Percentiles rank a stretch among this genome's conserved stretches.
Conservation (phyloP, 345 rosid genomes). For the Cochlearia excelsa region DNA sequence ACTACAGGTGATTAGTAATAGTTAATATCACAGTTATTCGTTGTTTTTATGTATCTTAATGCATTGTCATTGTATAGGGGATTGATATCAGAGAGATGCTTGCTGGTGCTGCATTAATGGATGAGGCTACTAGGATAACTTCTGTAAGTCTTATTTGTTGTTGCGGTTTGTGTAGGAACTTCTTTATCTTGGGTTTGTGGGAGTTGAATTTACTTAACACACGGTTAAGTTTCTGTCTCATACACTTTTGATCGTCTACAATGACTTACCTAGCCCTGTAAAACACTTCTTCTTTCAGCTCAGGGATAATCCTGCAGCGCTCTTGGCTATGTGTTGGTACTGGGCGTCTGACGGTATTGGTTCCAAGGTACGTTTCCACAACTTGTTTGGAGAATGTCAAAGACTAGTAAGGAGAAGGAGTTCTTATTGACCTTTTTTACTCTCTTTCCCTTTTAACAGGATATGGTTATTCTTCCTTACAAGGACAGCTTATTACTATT, state of each 20-base stretch:
- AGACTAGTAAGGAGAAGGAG: conserved; percentile 13
- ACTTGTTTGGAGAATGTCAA: background rate
- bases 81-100: conserved; percentile 90
- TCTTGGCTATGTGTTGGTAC: conserved; percentile 94
- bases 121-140: conserved; percentile 64
- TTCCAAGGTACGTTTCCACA: conserved; percentile 63
- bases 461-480: conserved; percentile 98
- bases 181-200: too few species aligned
- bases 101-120: conserved; percentile 90
- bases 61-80: conserved; percentile 48
- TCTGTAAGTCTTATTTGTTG: conserved; percentile 28
- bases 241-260: conserved; percentile 8
- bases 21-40: background rate
- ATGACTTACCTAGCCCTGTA: conserved; percentile 8
- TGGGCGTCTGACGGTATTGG: conserved; percentile 94
- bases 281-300: conserved; percentile 47
- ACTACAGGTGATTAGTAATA: conserved; percentile 60
- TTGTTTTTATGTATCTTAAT: conserved; percentile 11
- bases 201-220: conserved; percentile 8
- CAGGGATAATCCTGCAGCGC: conserved; percentile 85
- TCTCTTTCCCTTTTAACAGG: conserved; percentile 47
- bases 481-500: conserved; percentile 91
- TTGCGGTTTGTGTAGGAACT: conserved; percentile 2
- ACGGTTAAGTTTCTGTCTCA: conserved; percentile 5
- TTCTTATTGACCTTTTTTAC: conserved; percentile 7